Base-by-base conservation (phyloP, 257 asterid species). In the Salvia rosmarinus region DNA sequence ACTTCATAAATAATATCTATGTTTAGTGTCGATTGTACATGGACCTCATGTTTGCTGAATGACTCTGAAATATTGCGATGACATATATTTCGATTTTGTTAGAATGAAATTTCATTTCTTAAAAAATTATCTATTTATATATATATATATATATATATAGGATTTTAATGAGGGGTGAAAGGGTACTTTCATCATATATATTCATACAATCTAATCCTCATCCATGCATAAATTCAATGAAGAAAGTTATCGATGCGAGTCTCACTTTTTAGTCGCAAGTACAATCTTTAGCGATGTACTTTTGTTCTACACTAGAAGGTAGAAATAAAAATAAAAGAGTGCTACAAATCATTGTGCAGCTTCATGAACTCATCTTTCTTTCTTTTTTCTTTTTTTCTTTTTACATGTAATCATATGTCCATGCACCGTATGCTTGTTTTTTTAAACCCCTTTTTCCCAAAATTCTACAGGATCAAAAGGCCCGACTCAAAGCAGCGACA, bases 391-490 rank as follows among this genome's bases (percentile, higher is more conserved):
- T n/a, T n/a, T n/a, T n/a, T n/a, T n/a, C 8, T 32, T n/a, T 3
- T 25, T 1, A 21, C 39, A 57, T 73, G 80, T 23, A 70, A 76
- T 79, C 81, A 76, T 77, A 66, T 25, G 16, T 57, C 75, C 85
- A 78, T 87, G 87, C 78, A 74, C 13, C 71, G 76, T 55, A 59
- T 44, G 8, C 43, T 5, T 37, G 9, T 39, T 39, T 39, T 39
- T 39, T 39, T 9, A 39, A 9, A 7, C 55, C 3, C 0, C 11
- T 17, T 9, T 14, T 35, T 44, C 7, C 5, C 32, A 55, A 23
- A 3, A 34, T n/a, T 62, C 8, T 68, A 54, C 85, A 87, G 96
- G 82, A 70, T 79, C 86, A 9, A 82, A 80, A 56, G 84, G 58
- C 32, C 56, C 67, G 63, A 71, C 82, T 0, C 83, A 83, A 35